phyloP scores from a whole-genome alignment of 345 rosid species.

The Camelina laxa region DNA sequence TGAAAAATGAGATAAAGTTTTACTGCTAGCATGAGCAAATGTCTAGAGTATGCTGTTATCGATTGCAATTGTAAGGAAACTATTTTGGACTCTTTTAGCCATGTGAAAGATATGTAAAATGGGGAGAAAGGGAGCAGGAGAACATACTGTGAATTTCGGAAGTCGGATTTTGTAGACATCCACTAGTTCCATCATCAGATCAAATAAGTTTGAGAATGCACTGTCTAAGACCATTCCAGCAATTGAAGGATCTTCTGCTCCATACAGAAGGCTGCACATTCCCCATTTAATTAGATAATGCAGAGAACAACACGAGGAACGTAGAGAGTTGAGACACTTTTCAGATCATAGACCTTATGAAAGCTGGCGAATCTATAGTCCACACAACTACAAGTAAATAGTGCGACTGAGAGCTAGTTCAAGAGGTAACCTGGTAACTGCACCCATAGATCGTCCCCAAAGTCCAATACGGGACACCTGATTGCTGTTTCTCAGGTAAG shows the following conservation, averaged over 20 bases:
- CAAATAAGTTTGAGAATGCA: conserved; percentile 93
- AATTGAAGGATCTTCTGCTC: conserved; percentile 94
- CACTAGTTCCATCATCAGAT: conserved; percentile 97
- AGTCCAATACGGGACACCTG: conserved; percentile 85
- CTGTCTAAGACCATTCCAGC: conserved; percentile 99
- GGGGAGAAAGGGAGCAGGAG: conserved; percentile 6
- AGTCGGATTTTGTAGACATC: conserved; percentile 90
- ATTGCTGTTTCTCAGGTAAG: conserved; percentile 76
- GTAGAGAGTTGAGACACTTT: conserved; percentile 25
- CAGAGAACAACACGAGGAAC: conserved; percentile 15
- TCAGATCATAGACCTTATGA: conserved; percentile 29
- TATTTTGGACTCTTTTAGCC: conserved; percentile 12
- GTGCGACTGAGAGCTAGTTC: conserved; percentile 20
- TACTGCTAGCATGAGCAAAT: conserved; percentile 11
- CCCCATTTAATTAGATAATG: conserved; percentile 23
- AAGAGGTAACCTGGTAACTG: conserved; percentile 84
- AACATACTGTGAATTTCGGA: conserved; percentile 87
- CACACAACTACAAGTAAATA: conserved; percentile 25
- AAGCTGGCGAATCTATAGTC: conserved; percentile 14
- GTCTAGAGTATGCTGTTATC: conserved; percentile 9
- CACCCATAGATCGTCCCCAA: conserved; percentile 99
- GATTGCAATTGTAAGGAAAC: background rate
- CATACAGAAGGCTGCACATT: conserved; percentile 84
- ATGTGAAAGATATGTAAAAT: conserved; percentile 15
- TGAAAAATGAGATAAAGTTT: conserved; percentile 26